Conservation (phyloP, 2,329 filamentous ascomycete species). For the Claviceps fusiformis region DNA sequence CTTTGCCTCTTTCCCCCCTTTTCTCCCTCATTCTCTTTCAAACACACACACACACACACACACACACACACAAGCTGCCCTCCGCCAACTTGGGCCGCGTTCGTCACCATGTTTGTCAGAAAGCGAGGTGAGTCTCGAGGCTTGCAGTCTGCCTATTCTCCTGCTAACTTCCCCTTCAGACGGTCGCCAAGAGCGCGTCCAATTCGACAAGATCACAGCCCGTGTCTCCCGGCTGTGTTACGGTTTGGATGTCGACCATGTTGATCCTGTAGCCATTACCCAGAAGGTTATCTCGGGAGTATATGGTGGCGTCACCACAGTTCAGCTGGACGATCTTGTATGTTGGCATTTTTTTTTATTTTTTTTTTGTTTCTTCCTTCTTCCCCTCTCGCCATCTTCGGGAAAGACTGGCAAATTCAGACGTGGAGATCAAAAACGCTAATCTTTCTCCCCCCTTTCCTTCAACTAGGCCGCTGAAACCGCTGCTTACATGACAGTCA, state of each 20-base stretch:
- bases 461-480: constrained; percentile 76
- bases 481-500: constrained; percentile 98
- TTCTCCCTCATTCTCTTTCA: not conserved
- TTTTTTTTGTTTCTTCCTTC: not conserved
- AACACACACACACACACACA: not conserved
- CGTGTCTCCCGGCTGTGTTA: constrained; percentile 97
- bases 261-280: constrained; percentile 95
- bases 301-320: constrained; percentile 92
- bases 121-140: constrained; percentile 41
- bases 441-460: not conserved
- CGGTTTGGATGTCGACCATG: constrained; percentile 84
- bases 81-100: constrained; percentile 9
- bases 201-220: constrained; percentile 99
- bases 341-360: constrained; percentile 21
- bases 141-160: not conserved
- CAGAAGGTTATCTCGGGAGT: constrained; percentile 99
- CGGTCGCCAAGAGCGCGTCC: constrained; percentile 98
- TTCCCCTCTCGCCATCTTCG: not conserved
- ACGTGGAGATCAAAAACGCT: not conserved
- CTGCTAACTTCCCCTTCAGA: constrained; percentile 42
- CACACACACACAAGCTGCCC: constrained; percentile 9
- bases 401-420: not conserved
- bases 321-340: constrained; percentile 94
- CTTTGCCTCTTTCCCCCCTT: constrained; percentile 11
- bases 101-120: constrained; percentile 44